Conservation (phyloP, 129 eudicot genomes). For the carrot (Daucus carota) region DNA sequence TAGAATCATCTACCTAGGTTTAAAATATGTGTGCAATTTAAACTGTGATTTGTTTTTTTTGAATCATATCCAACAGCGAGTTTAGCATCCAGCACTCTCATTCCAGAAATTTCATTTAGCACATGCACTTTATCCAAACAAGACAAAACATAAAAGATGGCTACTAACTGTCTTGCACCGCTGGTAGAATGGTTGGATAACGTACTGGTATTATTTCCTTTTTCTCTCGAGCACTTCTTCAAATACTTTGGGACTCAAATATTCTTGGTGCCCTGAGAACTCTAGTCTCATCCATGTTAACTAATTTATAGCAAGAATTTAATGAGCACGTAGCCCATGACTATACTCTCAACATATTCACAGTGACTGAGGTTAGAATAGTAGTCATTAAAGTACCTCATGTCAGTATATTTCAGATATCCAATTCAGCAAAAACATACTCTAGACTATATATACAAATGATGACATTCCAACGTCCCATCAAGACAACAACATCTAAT, state of each 20-base stretch:
- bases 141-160: not conserved
- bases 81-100: constrained; percentile 12
- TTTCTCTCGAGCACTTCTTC: constrained; percentile 14
- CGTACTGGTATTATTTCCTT: constrained; percentile 1
- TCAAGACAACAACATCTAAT: too few relatives aligned
- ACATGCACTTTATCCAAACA: too few relatives aligned
- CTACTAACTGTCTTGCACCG: constrained; percentile 4
- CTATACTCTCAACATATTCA: not conserved
- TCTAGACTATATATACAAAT: too few relatives aligned
- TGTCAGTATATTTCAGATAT: not conserved
- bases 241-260: constrained; percentile 9
- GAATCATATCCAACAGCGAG: constrained; percentile 15
- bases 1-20: constrained; percentile 13
- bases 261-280: constrained; percentile 8
- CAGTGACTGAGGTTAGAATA: not conserved
- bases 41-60: constrained; percentile 2
- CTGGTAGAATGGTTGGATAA: constrained; percentile 7
- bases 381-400: not conserved
- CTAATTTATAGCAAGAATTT: not conserved
- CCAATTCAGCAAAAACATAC: not conserved
- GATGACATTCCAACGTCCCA: too few relatives aligned
- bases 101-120: not conserved
- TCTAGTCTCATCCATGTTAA: constrained; percentile 9
- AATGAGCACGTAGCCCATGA: not conserved
- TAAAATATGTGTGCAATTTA: constrained; percentile 2